Evolutionary conservation across 2,329 filamentous ascomycete species (phyloP).

Genomic region (Aspergillus sp.): DNA sequence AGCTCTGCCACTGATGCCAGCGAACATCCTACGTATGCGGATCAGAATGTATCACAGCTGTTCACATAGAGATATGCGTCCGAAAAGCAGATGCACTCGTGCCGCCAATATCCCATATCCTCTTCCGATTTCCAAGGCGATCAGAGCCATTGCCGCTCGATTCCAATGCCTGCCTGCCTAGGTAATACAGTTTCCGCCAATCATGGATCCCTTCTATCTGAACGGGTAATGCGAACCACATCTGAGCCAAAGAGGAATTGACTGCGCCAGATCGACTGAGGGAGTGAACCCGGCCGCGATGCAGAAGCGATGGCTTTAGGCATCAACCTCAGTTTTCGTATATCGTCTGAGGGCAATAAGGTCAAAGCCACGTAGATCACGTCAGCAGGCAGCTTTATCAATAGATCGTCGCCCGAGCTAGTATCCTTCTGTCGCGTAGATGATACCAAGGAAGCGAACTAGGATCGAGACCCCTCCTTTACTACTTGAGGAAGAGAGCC

Average conservation of each 20-base stretch:
- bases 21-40: too few species aligned
- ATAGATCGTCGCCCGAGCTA: not conserved
- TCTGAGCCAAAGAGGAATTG: not conserved
- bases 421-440: not conserved
- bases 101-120: not conserved
- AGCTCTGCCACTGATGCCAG: too few species aligned
- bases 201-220: not conserved
- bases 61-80: too few species aligned
- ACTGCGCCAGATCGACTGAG: not conserved
- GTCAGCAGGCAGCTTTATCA: not conserved
- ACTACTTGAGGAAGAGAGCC: not conserved
- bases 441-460: not conserved
- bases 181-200: not conserved
- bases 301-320: not conserved
- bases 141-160: not conserved
- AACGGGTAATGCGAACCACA: not conserved
- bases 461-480: not conserved
- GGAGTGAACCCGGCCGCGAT: not conserved
- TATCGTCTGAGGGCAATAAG: not conserved
- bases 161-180: not conserved
- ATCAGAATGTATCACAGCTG: too few species aligned
- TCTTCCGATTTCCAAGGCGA: not conserved
- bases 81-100: too few species aligned
- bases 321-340: not conserved
- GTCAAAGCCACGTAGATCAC: not conserved